Evolutionary conservation across 768 basidiomycete species (phyloP).

Genomic region (Boletus tomentosulus): DNA sequence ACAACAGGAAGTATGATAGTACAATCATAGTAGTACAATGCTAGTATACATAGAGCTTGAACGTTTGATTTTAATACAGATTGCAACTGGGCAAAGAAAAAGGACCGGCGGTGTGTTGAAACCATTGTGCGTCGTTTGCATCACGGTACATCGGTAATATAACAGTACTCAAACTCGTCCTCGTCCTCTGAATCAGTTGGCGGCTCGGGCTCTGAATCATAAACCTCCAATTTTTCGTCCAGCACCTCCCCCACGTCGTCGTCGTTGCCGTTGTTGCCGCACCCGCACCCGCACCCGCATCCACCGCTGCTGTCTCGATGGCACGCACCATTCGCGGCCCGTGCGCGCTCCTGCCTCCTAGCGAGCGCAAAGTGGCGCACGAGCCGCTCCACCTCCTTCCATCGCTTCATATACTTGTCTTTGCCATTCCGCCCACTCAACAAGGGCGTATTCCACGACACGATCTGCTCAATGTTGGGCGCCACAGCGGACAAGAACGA

Average conservation of each 20-base stretch:
- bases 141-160: constrained; percentile 8
- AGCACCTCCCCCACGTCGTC: neutral
- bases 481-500: constrained; percentile 28
- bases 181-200: constrained; percentile 22
- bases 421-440: constrained; percentile 22
- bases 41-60: neutral
- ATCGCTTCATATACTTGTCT: constrained; percentile 22
- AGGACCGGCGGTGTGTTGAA: neutral
- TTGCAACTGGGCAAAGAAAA: neutral
- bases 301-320: neutral
- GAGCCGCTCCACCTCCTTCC: constrained; percentile 22
- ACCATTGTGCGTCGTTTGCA: neutral
- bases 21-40: neutral
- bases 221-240: constrained; percentile 12
- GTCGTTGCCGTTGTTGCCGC: neutral
- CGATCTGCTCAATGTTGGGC: constrained; percentile 27
- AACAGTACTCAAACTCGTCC: constrained; percentile 26
- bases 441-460: constrained; percentile 29
- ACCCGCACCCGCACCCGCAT: neutral
- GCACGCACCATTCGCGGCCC: constrained; percentile 5
- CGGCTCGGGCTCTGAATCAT: constrained; percentile 24
- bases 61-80: neutral
- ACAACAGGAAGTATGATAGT: neutral
- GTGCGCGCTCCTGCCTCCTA: constrained; percentile 20
- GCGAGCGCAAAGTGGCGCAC: constrained; percentile 20